Evolutionary conservation across 148 eudicot genomes (phyloP), one percentile per base, ranked within the genome.

Genomic region (Cornus florida): DNA sequence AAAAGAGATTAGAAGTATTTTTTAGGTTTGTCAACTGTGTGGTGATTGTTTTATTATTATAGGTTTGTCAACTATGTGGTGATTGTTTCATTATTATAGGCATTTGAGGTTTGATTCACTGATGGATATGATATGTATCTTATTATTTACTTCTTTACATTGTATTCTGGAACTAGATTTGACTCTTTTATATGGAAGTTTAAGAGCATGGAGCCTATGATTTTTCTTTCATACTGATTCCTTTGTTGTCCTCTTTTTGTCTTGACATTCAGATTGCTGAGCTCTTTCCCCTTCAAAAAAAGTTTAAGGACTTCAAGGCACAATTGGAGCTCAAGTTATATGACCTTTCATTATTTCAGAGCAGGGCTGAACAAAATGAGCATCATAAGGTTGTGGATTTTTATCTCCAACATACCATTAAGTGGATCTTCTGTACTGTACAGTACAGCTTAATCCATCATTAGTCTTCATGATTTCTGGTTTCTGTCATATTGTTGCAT

Each of bases 301-400:
- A 89, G 86, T 96, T 84, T 78, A 87, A 84, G 66, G 93, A 91
- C 75, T 87, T 96, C 22, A 94, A 82, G 86, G 82, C 88, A 77
- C 90, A 94, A 85, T 82, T 96, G 84, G 97, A 89, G 77, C 84
- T 96, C 76, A 91, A 94, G 86, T 92, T 90, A 43, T 88, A 96
- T 82, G 99, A 96, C 48, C 97, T 96, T 33, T 92, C 92, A 76
- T 81, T 96, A 66, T 91, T 86, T 82, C 88, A 91, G 80, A 91
- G 88, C 53, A 89, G 98, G 79, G 97, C 92, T 78, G 91, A 92
- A 80, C 99, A 94, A 83, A 94, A 92, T 87, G 99, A 93, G 86
- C 97, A 96, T 84, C 99, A 94, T 83, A 94, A 94, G 98, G 99
- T 94, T 83, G 70, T 67, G 79, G n/a, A 74, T 84, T 72, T 73